Percentiles rank a stretch among this genome's conserved stretches.
Conservation (phyloP, 768 basidiomycete species). For the Galerina marginata region DNA sequence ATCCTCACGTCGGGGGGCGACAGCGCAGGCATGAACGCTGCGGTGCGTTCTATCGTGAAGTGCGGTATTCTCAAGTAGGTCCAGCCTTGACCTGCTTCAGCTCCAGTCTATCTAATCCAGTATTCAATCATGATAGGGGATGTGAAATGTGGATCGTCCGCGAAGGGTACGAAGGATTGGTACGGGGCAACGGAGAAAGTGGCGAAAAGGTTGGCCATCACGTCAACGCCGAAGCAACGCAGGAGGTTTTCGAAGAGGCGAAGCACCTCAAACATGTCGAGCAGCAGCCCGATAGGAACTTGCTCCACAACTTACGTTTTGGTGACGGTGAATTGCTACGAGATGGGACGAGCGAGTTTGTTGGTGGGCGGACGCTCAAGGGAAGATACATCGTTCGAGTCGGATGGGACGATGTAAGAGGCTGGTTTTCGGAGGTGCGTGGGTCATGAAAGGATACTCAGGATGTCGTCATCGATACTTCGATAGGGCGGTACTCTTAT, state of each 20-base stretch:
- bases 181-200: constrained; percentile 78
- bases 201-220: constrained; percentile 23
- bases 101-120: background rate
- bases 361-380: constrained; percentile 75
- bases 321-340: constrained; percentile 79
- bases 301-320: constrained; percentile 80
- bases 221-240: constrained; percentile 28
- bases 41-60: constrained; percentile 92
- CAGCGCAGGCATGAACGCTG: constrained; percentile 97
- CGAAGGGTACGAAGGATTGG: constrained; percentile 98
- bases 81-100: background rate
- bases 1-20: constrained; percentile 97
- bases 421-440: constrained; percentile 89
- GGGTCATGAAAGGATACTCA: background rate
- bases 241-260: constrained; percentile 23
- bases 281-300: constrained; percentile 37
- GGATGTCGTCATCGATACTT: too few species aligned
- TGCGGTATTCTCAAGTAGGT: constrained; percentile 87
- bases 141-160: constrained; percentile 97
- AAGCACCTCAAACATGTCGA: constrained; percentile 5
- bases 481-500: constrained; percentile 90
- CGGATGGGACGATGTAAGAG: constrained; percentile 97
- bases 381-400: constrained; percentile 93
- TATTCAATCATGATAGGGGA: constrained; percentile 57
- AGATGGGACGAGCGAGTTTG: constrained; percentile 82